These are phyloP conservation scores for Stipa capillata DNA, from an alignment of 176 grass and related monocot species.

Conservation along the genomic window DNA sequence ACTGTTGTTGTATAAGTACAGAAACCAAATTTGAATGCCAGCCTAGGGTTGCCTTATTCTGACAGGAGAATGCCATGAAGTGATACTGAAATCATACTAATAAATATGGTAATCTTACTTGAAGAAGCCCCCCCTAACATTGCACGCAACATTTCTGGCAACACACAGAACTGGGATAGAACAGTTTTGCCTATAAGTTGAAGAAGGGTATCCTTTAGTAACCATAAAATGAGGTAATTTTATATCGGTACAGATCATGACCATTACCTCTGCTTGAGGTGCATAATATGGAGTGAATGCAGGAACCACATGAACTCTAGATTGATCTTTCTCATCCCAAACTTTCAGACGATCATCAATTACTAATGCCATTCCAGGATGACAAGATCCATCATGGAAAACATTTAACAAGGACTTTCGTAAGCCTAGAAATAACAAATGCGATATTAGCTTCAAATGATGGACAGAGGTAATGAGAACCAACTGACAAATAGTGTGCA, in stretches of 20 bases:
- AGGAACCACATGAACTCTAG: conserved; percentile 92
- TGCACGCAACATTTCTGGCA: conserved; percentile 98
- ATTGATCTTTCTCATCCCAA: conserved; percentile 98
- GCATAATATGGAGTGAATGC: conserved; percentile 98
- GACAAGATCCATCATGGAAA: conserved; percentile 88
- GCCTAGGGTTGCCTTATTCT: background rate
- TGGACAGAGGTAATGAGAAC: conserved; percentile 24
- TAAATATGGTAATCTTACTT: conserved; percentile 57
- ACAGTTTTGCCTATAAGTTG: conserved; percentile 57
- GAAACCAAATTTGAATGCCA: background rate
- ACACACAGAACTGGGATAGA: conserved; percentile 83
- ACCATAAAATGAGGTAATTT: conserved; percentile 1
- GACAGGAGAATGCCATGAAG: background rate
- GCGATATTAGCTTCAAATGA: conserved; percentile 14
- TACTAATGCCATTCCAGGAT: conserved; percentile 94
- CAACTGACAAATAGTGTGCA: background rate
- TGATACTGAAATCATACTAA: conserved; percentile 15
- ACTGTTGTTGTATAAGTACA: background rate
- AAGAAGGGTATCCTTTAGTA: conserved; percentile 18
- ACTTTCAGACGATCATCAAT: conserved; percentile 98
- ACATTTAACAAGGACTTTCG: conserved; percentile 89
- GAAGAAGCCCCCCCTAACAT: conserved; percentile 95
- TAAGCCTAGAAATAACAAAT: conserved; percentile 36
- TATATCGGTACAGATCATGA: conserved; percentile 7
- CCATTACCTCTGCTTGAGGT: conserved; percentile 87